Evolutionary conservation across 1,284 basidiomycete species (phyloP).

Genomic region (Irpex sp.): DNA sequence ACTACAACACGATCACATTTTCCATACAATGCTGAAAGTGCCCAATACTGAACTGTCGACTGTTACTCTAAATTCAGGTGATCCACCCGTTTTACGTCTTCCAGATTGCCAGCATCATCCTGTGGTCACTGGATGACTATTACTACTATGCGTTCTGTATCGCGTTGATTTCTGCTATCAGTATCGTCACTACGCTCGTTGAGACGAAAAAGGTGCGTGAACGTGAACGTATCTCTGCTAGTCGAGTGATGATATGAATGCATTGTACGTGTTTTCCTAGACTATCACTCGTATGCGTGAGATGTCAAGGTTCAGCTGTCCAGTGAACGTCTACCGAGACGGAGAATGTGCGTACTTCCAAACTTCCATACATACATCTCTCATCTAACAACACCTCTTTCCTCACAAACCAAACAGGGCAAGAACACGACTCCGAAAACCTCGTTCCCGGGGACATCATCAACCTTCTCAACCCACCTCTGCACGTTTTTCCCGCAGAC

Average conservation of each 20-base stretch:
- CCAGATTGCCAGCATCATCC: constrained; percentile 91
- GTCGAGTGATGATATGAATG: too few relatives aligned
- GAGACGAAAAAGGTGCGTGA: constrained; percentile 82
- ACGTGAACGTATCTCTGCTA: too few relatives aligned
- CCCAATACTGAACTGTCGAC: too few relatives aligned
- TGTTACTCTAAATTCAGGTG: constrained; percentile 41
- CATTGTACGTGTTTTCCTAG: constrained; percentile 31
- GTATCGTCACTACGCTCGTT: constrained; percentile 84
- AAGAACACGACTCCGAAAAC: constrained; percentile 68
- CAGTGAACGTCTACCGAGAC: constrained; percentile 71
- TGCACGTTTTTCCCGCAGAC: constrained; percentile 86
- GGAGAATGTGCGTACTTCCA: constrained; percentile 58
- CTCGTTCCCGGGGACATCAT: constrained; percentile 94
- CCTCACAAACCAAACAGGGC: constrained; percentile 46
- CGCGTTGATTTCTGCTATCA: constrained; percentile 85
- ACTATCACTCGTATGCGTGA: constrained; percentile 94
- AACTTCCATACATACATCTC: constrained; percentile 10
- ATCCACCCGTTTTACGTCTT: constrained; percentile 98
- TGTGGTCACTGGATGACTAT: constrained; percentile 96
- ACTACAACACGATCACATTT: too few relatives aligned
- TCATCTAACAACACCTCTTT: constrained; percentile 4
- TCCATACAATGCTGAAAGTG: too few relatives aligned
- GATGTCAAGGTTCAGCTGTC: constrained; percentile 92
- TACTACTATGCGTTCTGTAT: constrained; percentile 99
- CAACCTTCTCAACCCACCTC: constrained; percentile 77